Evolutionary conservation across 345 rosid genomes (phyloP).

Genomic region (Psidium friedrichsthalianum): DNA sequence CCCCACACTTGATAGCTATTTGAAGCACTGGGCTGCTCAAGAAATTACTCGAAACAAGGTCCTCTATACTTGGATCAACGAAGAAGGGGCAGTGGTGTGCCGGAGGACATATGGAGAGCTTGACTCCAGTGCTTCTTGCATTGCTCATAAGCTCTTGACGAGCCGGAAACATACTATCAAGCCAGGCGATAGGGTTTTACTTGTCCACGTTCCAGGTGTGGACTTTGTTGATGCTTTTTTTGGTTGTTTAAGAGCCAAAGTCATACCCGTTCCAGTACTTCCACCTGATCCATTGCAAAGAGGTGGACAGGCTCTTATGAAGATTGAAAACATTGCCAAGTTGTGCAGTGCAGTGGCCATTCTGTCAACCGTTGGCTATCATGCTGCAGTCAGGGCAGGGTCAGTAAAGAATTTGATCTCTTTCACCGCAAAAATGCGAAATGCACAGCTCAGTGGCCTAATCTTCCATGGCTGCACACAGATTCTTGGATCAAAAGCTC

Average conservation of each 20-base stretch:
- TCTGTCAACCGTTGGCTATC: slow-evolving; percentile 44
- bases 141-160: slow-evolving; percentile 37
- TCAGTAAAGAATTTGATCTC: slow-evolving; percentile 37
- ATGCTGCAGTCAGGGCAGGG: slow-evolving; percentile 51
- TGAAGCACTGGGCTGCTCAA: slow-evolving; percentile 52
- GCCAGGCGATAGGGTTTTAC: slow-evolving; percentile 50
- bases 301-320: slow-evolving; percentile 64
- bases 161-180: slow-evolving; percentile 37
- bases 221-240: slow-evolving; percentile 61
- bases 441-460: slow-evolving; percentile 36
- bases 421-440: slow-evolving; percentile 23
- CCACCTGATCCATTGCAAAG: slow-evolving; percentile 65
- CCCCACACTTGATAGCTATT: slow-evolving; percentile 38
- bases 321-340: slow-evolving; percentile 53
- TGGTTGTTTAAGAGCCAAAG: slow-evolving; percentile 56
- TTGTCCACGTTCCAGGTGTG: slow-evolving; percentile 52
- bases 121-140: slow-evolving; percentile 34
- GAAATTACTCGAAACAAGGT: slow-evolving; percentile 15
- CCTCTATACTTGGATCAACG: slow-evolving; percentile 54
- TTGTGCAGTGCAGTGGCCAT: slow-evolving; percentile 45
- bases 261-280: slow-evolving; percentile 57
- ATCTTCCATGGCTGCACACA: slow-evolving; percentile 58
- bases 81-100: slow-evolving; percentile 25
- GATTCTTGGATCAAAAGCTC: slow-evolving; percentile 52
- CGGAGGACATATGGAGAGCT: slow-evolving; percentile 41